These are phyloP conservation scores for Gomphus bonarii DNA, from an alignment of 1,284 basidiomycete genomes.

Conservation along the genomic window DNA sequence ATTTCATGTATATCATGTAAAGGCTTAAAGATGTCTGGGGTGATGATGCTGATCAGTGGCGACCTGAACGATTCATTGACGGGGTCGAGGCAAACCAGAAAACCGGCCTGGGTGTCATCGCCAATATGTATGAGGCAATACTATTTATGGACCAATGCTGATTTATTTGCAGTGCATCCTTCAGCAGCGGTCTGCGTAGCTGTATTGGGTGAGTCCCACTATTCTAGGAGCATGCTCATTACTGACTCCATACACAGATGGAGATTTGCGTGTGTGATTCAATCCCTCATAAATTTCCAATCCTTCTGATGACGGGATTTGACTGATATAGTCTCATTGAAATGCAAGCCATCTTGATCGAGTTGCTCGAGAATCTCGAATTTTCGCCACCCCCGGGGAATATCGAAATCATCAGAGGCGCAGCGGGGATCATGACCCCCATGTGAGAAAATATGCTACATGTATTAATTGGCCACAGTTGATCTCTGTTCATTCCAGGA, in stretches of 20 bases:
- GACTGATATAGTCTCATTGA: constrained; percentile 1
- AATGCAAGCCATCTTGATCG: constrained; percentile 17
- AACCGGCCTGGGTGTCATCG: constrained; percentile 1
- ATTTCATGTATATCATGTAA: neutral
- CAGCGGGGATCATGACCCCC: no score
- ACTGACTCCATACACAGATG: neutral
- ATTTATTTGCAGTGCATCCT: neutral
- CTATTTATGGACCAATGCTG: constrained; percentile 8
- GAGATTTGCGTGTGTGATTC: neutral
- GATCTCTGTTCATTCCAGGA: no score
- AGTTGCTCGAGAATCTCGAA: constrained; percentile 18
- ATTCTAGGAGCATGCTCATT: neutral
- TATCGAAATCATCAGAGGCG: no score
- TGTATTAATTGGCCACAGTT: no score
- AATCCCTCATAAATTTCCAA: neutral
- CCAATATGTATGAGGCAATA: constrained; percentile 8
- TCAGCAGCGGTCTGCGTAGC: neutral
- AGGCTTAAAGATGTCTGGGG: constrained; percentile 14
- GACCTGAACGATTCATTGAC: constrained; percentile 14
- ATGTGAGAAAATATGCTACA: no score
- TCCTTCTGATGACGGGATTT: neutral
- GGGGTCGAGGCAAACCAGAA: neutral
- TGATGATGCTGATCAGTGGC: constrained; percentile 8
- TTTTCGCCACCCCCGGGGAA: constrained; percentile 14
- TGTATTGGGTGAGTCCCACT: neutral